Conservation (phyloP, 169 alveolate genomes). For the Toxoplasma gondii region DNA sequence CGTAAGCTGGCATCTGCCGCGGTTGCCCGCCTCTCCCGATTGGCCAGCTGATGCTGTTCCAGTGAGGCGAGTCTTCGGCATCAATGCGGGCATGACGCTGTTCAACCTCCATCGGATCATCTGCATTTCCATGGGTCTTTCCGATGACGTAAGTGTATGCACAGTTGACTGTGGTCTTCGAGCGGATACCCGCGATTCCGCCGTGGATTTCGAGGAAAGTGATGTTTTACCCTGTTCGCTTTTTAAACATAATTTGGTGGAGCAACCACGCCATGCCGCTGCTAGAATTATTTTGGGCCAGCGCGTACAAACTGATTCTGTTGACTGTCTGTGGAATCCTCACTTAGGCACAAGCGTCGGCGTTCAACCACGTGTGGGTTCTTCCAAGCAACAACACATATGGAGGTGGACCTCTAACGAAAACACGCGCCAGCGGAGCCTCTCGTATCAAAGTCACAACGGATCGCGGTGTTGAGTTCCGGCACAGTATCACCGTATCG, state of each 20-base stretch:
- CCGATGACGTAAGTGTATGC: constrained; percentile 50
- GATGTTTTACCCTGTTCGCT: too few relatives aligned
- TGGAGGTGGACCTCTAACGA: constrained; percentile 63
- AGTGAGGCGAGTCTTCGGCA: constrained; percentile 51
- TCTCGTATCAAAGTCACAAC: constrained; percentile 42
- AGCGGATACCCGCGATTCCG: not conserved
- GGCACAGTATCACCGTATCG: constrained; percentile 42
- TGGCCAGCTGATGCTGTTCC: constrained; percentile 42
- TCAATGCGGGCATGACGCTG: constrained; percentile 60
- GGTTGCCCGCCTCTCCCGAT: constrained; percentile 26
- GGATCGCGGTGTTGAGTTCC: constrained; percentile 49
- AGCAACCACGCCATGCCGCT: too few relatives aligned
- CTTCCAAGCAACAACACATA: constrained; percentile 59
- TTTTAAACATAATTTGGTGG: too few relatives aligned
- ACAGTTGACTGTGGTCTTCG: not conserved
- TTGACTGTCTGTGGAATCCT: too few relatives aligned
- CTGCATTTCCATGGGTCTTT: constrained; percentile 57
- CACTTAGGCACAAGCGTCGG: not conserved
- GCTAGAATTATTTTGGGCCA: too few relatives aligned
- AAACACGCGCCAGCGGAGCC: constrained; percentile 17
- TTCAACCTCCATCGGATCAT: constrained; percentile 62
- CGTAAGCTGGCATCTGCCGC: constrained; percentile 58
- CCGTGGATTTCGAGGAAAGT: too few relatives aligned
- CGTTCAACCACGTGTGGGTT: constrained; percentile 61
- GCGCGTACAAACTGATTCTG: too few relatives aligned